Base-by-base conservation (phyloP, 257 asterid genomes). In the Solanum lycopersicoides region DNA sequence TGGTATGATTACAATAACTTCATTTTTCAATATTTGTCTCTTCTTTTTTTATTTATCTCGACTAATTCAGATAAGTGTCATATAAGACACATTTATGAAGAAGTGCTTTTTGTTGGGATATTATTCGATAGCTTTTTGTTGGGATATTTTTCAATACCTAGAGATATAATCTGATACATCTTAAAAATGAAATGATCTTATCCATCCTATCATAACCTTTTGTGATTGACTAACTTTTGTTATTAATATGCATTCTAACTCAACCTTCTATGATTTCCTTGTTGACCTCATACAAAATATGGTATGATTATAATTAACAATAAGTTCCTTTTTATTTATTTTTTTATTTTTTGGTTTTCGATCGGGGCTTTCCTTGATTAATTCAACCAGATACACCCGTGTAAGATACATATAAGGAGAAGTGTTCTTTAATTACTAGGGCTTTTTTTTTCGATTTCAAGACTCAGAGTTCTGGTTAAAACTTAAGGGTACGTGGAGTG, bases 1-100 rank as follows among this genome's bases (percentile, higher is more conserved):
- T 41, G 99, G 98, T 94, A 92, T 65, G 60, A 74, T 32, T 21
- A 71, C 9, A 25, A 66, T 32, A 71, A 3, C 12, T 71, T 71
- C 5, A 1, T 71, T 71, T 32, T 13, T 65, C 32, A 4, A n/a
- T 63, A 63, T 63, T 66, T 65, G 11, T 35, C 3, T n/a, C n/a
- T n/a, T n/a, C n/a, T 34, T 37, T 37, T 37, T 37, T 37, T 4
- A 37, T 1, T 37, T 37, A 6, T 4, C 69, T 63, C 12, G 8
- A n/a, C 0, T 23, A 4, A 63, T 10, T 10, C 0, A 63, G 15
- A 23, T 4, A 23, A 0, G 32, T n/a, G 7, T n/a, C n/a, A n/a
- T n/a, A n/a, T n/a, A n/a, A n/a, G n/a, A n/a, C n/a, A n/a, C n/a
- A n/a, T n/a, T n/a, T n/a, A 63, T 0, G 14, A 1, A n/a, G n/a